Evolutionary conservation across 805 yeast species (phyloP).

Genomic region (Debaryomyces hansenii): DNA sequence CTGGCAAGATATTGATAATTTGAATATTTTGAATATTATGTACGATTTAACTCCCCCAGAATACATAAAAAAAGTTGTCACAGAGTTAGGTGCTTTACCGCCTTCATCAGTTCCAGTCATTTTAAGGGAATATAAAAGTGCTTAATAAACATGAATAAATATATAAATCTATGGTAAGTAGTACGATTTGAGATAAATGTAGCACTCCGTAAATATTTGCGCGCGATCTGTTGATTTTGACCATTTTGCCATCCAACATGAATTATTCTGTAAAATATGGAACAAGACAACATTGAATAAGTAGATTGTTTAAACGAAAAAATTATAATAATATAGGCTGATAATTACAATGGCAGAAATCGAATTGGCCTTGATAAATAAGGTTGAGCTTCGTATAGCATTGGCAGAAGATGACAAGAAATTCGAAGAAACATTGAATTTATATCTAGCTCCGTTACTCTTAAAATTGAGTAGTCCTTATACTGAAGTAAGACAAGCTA

Average conservation of each 20-base stretch:
- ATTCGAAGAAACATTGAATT: constrained; percentile 56
- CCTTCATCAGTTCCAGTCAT: constrained; percentile 99
- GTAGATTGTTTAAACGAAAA: too few species aligned
- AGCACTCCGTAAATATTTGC: neutral
- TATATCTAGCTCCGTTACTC: constrained; percentile 74
- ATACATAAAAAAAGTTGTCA: constrained; percentile 89
- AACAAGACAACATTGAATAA: too few species aligned
- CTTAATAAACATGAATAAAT: constrained; percentile 8
- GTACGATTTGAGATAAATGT: neutral
- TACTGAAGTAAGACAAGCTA: constrained; percentile 62
- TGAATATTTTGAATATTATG: constrained; percentile 79
- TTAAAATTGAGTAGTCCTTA: constrained; percentile 76
- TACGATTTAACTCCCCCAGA: constrained; percentile 95
- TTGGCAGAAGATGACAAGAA: constrained; percentile 68
- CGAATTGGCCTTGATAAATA: constrained; percentile 64
- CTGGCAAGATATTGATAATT: constrained; percentile 62
- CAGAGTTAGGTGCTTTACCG: constrained; percentile 94
- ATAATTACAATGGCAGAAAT: constrained; percentile 31
- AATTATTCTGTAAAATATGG: too few species aligned
- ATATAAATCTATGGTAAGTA: neutral
- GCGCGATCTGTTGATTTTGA: too few species aligned
- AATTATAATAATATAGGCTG: neutral
- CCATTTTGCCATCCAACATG: too few species aligned
- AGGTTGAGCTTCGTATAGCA: constrained; percentile 81
- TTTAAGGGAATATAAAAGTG: constrained; percentile 80